Conservation (phyloP, 768 basidiomycete species). For the Pisolithus orientalis region DNA sequence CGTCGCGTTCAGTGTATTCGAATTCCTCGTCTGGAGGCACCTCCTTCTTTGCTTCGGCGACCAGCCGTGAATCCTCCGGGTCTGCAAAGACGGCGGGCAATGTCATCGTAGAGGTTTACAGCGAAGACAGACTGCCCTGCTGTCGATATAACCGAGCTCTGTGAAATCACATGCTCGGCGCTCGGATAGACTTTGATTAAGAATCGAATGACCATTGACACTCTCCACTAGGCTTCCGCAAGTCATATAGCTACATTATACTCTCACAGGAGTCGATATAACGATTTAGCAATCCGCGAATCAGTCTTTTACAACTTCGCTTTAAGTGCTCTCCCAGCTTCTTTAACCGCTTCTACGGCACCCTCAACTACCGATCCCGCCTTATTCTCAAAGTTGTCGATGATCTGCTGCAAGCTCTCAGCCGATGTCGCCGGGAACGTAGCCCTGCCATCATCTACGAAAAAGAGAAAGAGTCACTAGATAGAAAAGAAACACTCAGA, state of each 20-base stretch:
- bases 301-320: constrained; percentile 46
- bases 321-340: constrained; percentile 34
- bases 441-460: constrained; percentile 68
- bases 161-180: no score
- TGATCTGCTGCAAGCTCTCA: constrained; percentile 74
- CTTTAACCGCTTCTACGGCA: constrained; percentile 45
- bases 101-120: constrained; percentile 17
- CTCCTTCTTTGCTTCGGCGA: constrained; percentile 73
- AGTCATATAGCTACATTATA: not conserved
- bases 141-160: no score
- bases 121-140: no score
- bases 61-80: constrained; percentile 75
- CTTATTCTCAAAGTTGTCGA: constrained; percentile 49
- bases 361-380: constrained; percentile 29
- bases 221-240: no score
- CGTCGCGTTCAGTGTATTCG: constrained; percentile 81
- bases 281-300: not conserved
- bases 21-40: constrained; percentile 51
- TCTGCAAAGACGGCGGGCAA: constrained; percentile 58
- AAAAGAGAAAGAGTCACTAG: not conserved
- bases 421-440: constrained; percentile 71
- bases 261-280: not conserved
- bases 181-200: no score
- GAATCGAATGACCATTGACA: not conserved
- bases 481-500: no score